Conservation (phyloP, 164 flowering plant species). For the Vitis labrusca region DNA sequence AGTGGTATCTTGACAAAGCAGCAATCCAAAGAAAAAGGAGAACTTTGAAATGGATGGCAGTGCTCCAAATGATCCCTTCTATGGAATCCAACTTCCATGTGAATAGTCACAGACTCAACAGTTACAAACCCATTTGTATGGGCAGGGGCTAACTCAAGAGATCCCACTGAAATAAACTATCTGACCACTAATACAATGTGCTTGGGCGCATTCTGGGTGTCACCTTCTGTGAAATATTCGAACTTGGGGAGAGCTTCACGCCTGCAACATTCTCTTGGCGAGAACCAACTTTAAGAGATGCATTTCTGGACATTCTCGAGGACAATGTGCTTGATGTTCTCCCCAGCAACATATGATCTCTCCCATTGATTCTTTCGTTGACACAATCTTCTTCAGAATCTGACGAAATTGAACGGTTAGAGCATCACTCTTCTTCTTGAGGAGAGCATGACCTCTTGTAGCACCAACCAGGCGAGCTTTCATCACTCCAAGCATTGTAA, state of each 20-base stretch:
- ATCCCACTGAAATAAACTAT: too few relatives aligned
- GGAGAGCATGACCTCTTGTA: constrained; percentile 93
- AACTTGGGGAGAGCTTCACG: constrained; percentile 85
- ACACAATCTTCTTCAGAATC: constrained; percentile 84
- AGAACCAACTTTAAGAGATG: constrained; percentile 79
- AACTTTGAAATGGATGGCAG: too few relatives aligned
- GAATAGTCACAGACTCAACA: too few relatives aligned
- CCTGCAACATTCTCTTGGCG: constrained; percentile 89
- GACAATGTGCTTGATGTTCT: constrained; percentile 80
- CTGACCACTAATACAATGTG: too few relatives aligned
- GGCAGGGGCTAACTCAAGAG: too few relatives aligned
- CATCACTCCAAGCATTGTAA: constrained; percentile 83
- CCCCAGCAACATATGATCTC: constrained; percentile 92
- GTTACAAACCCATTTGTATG: too few relatives aligned
- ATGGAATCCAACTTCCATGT: too few relatives aligned
- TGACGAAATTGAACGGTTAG: constrained; percentile 87
- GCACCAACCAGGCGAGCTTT: constrained; percentile 95
- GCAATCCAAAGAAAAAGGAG: too few relatives aligned
- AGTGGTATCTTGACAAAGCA: too few relatives aligned
- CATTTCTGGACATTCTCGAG: constrained; percentile 79
- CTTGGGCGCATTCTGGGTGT: constrained; percentile 59
- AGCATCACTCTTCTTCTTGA: constrained; percentile 97
- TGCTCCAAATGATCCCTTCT: too few relatives aligned
- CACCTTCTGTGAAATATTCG: constrained; percentile 82
- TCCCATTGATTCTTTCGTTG: constrained; percentile 91